Evolutionary conservation across 345 rosid genomes (phyloP), one percentile per base, ranked within the genome.

Genomic region (Draba incana): DNA sequence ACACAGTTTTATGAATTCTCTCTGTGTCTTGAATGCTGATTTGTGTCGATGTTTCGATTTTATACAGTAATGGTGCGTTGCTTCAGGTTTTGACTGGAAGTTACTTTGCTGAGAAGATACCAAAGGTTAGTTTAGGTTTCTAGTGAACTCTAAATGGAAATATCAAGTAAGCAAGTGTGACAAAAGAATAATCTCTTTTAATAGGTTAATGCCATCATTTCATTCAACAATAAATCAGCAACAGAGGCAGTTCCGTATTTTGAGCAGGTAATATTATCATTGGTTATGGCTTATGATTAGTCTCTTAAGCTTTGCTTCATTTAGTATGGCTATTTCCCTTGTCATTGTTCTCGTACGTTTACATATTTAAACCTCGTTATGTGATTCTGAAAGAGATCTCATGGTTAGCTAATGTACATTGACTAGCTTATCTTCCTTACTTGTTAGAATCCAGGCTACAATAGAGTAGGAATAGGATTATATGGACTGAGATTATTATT

Each of bases 221-320:
- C 98, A 63, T 93, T 83, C 88, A 90, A 90, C 89, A 93, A 93
- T 78, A 88, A 86, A 82, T 85, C 96, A 15, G 98, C 96, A 10
- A 84, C 98, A 14, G 98, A 93, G 85, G 97, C 98, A 28, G 97
- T 90, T 55, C 97, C 97, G 4, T 93, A 90, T 83, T 93, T 93
- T 77, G 96, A 93, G 82, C 94, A 87, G 97, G 97, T 93, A 77
- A 68, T 51, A 33, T 30, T 65, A 44, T 56, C 39, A 43, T 65
- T 67, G 4, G 10, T 42, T 70, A 28, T 39, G 57, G 37, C 45
- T 44, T 70, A 28, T 39, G 57, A 46, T 53, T 44, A 11, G 44
- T 20, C 61, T 46, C 35, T 8, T 44, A 33, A 37, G 20, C 3
- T 31, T 10, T 20, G 30, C 27, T 64, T 50, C 31, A 30, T 49